These are phyloP conservation scores for Aspergillus fumigatiaffinis DNA, from an alignment of 2,329 filamentous ascomycete genomes.

Conservation along the genomic window DNA sequence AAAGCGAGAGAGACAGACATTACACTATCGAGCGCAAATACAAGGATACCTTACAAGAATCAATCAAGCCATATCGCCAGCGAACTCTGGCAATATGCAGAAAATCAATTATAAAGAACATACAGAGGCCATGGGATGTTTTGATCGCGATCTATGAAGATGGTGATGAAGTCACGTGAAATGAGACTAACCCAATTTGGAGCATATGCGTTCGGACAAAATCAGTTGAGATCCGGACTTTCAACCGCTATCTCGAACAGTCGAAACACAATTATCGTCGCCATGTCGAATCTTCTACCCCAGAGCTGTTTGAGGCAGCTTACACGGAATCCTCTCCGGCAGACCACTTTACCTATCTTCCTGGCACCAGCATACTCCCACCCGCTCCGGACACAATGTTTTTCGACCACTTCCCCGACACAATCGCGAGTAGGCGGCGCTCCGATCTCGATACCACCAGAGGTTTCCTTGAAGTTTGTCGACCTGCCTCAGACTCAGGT, in stretches of 20 bases:
- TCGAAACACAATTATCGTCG: slow-evolving; percentile 21
- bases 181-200: slow-evolving; percentile 15
- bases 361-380: slow-evolving; percentile 66
- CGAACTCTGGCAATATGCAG: background rate
- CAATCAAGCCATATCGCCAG: background rate
- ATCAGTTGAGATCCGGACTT: slow-evolving; percentile 26
- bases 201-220: slow-evolving; percentile 25
- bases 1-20: background rate
- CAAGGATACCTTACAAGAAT: background rate
- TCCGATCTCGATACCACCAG: slow-evolving; percentile 74
- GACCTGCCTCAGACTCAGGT: slow-evolving; percentile 58
- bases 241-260: slow-evolving; percentile 17
- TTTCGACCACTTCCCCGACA: slow-evolving; percentile 66
- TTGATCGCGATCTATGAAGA: background rate
- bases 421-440: slow-evolving; percentile 82
- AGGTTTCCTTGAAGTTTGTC: slow-evolving; percentile 69
- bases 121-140: background rate
- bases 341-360: slow-evolving; percentile 63
- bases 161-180: slow-evolving; percentile 14
- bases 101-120: background rate
- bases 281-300: slow-evolving; percentile 64
- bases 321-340: slow-evolving; percentile 44
- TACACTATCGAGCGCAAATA: background rate
- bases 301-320: slow-evolving; percentile 58
- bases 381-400: slow-evolving; percentile 48